A percentile compares a stretch with the other conserved stretches of the same genome.
Conservation (phyloP, 257 asterid genomes). For the Schizonepeta tenuifolia region DNA sequence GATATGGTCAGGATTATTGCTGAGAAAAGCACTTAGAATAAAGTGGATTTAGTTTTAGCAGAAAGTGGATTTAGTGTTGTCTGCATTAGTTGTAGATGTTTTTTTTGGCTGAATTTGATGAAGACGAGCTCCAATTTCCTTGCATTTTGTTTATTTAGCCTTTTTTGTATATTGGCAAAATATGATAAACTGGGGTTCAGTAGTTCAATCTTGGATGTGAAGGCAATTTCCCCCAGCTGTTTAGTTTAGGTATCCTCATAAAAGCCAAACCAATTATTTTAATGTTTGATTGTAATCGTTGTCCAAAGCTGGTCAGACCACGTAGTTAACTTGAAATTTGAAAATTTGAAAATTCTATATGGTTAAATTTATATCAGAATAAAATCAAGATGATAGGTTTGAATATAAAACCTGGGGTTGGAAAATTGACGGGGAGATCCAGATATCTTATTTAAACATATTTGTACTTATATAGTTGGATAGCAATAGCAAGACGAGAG, state of each 20-base stretch:
- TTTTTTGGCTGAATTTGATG: background rate
- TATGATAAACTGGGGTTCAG: conserved; percentile 20
- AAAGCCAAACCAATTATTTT: background rate
- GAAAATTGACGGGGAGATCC: too few relatives aligned
- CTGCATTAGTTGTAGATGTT: conserved; percentile 7
- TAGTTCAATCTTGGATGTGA: background rate
- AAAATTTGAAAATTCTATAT: too few relatives aligned
- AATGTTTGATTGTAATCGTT: background rate
- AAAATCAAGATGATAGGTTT: too few relatives aligned
- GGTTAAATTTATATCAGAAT: too few relatives aligned
- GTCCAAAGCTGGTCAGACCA: background rate
- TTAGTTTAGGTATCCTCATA: too few relatives aligned
- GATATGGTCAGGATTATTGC: conserved; percentile 48
- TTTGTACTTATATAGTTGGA: too few relatives aligned
- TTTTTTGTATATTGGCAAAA: conserved; percentile 20
- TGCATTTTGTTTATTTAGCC: background rate
- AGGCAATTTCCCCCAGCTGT: too few relatives aligned
- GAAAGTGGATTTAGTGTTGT: background rate
- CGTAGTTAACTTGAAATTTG: too few relatives aligned
- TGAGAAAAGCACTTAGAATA: conserved; percentile 31
- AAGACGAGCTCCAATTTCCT: conserved; percentile 9
- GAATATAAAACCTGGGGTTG: too few relatives aligned
- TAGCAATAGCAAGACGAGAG: too few relatives aligned
- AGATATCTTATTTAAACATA: too few relatives aligned
- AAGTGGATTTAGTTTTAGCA: background rate